Conservation (phyloP, 2,329 filamentous ascomycete species). For the Metarhizium rileyi region DNA sequence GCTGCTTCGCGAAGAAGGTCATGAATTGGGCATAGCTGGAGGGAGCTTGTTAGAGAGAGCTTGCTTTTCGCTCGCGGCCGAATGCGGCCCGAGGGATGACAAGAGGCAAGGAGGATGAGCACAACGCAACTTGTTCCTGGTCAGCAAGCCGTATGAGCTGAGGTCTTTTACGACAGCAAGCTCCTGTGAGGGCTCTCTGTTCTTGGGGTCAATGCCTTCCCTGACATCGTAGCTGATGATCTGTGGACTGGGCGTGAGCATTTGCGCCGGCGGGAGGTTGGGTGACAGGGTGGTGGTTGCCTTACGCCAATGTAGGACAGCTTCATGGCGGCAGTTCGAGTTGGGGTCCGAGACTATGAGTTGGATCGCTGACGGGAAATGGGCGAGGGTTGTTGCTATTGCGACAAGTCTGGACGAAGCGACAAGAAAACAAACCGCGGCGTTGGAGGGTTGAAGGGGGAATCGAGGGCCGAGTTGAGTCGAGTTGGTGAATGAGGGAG, state of each 20-base stretch:
- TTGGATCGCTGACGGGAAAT: not conserved
- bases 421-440: no score
- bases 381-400: not conserved
- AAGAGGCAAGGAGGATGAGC: not conserved
- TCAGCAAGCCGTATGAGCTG: conserved; percentile 71
- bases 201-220: not conserved
- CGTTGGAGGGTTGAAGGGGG: not conserved
- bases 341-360: not conserved
- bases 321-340: conserved; percentile 54
- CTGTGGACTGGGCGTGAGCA: conserved; percentile 33
- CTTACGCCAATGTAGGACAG: conserved; percentile 70
- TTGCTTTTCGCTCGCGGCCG: not conserved
- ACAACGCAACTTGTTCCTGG: conserved; percentile 56
- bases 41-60: conserved; percentile 8
- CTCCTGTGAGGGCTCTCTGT: conserved; percentile 62
- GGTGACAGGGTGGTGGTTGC: conserved; percentile 21
- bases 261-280: conserved; percentile 3
- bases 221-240: conserved; percentile 63
- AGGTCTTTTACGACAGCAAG: conserved; percentile 70
- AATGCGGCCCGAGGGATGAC: not conserved
- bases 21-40: conserved; percentile 54
- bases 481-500: not conserved
- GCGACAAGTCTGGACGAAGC: no score
- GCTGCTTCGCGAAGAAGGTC: conserved; percentile 75
- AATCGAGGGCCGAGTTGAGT: not conserved